These are phyloP conservation scores for Aspergillus sp. DNA, from an alignment of 2,329 filamentous ascomycete genomes.

Conservation along the genomic window DNA sequence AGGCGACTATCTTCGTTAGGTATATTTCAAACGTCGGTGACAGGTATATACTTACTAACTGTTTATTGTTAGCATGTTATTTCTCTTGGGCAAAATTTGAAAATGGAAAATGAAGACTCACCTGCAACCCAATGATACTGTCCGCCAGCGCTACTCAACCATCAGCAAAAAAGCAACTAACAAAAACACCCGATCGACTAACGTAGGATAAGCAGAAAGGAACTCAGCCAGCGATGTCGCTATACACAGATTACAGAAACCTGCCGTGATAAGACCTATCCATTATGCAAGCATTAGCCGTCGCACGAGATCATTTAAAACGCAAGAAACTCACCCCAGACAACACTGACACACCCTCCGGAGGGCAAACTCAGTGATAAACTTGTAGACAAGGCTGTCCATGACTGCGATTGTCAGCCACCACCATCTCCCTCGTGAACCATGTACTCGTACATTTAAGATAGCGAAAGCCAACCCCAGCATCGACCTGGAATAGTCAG, in stretches of 20 bases:
- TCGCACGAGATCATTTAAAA: background rate
- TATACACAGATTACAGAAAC: conserved; percentile 63
- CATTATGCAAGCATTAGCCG: background rate
- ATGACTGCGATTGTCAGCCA: conserved; percentile 35
- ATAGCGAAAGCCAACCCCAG: conserved; percentile 58
- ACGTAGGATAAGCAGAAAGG: conserved; percentile 55
- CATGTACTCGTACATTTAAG: conserved; percentile 39
- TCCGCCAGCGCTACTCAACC: conserved; percentile 41
- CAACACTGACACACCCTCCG: conserved; percentile 62
- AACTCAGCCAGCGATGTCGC: conserved; percentile 65
- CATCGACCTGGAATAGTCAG: conserved; percentile 42
- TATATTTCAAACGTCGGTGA: background rate
- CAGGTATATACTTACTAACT: conserved; percentile 32
- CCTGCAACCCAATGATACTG: conserved; percentile 66
- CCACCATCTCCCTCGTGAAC: background rate
- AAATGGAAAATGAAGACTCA: conserved; percentile 12
- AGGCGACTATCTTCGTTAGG: conserved; percentile 42
- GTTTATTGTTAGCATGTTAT: conserved; percentile 1
- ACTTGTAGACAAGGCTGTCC: conserved; percentile 55
- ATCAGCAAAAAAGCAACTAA: background rate
- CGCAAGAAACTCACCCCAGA: conserved; percentile 55
- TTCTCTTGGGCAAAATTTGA: background rate
- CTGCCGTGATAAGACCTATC: conserved; percentile 47
- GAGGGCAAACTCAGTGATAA: conserved; percentile 59
- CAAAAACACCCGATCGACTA: conserved; percentile 4